Percentiles rank a stretch among this genome's conserved stretches.
Conservation (phyloP, 2,329 filamentous ascomycete species). For the Dactylellina drechsleri region DNA sequence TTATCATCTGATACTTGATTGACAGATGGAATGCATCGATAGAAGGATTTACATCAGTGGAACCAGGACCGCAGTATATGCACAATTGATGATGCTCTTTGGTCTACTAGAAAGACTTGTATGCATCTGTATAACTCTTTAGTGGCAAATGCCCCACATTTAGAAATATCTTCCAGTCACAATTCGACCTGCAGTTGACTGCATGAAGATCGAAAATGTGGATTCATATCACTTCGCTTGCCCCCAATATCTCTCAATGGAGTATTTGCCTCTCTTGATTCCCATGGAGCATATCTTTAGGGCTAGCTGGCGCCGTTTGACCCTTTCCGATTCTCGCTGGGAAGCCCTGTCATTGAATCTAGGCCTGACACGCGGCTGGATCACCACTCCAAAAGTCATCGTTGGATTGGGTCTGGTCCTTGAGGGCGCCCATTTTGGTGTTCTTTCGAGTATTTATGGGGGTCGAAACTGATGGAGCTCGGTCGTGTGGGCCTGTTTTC, state of each 20-base stretch:
- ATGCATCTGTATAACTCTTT: too few relatives aligned
- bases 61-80: too few relatives aligned
- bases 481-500: slow-evolving; percentile 29
- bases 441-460: slow-evolving; percentile 11
- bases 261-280: not conserved
- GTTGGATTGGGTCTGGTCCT: too few relatives aligned
- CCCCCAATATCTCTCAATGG: not conserved
- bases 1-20: too few relatives aligned
- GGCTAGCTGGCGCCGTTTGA: slow-evolving; percentile 11
- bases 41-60: too few relatives aligned
- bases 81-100: too few relatives aligned
- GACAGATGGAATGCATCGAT: too few relatives aligned
- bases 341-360: slow-evolving; percentile 33
- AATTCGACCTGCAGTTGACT: slow-evolving; percentile 8
- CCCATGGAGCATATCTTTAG: slow-evolving; percentile 24
- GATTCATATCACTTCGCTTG: slow-evolving; percentile 18
- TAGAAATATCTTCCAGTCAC: slow-evolving; percentile 6
- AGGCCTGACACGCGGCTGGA: slow-evolving; percentile 33
- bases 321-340: slow-evolving; percentile 24
- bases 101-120: too few relatives aligned
- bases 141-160: too few relatives aligned
- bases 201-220: not conserved
- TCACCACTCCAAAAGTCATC: slow-evolving; percentile 27
- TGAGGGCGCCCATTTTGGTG: slow-evolving; percentile 2
- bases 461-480: slow-evolving; percentile 34